Evolutionary conservation across 768 basidiomycete genomes (phyloP).

Genomic region (Suillus weaverae): DNA sequence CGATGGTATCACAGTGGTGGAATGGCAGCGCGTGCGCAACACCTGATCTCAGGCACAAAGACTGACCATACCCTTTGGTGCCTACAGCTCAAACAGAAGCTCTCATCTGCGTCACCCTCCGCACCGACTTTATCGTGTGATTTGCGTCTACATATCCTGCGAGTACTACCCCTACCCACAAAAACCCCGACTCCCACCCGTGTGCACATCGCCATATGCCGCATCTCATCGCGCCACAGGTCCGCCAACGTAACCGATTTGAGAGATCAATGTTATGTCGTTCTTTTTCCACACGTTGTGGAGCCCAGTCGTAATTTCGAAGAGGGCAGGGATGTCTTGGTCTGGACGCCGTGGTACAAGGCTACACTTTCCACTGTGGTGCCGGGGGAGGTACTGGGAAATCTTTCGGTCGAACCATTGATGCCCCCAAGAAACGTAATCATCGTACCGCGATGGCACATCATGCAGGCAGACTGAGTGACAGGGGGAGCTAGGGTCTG

Average conservation of each 20-base stretch:
- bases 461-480: constrained; percentile 9
- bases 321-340: constrained; percentile 40
- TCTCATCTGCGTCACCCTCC: constrained; percentile 28
- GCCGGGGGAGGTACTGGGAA: constrained; percentile 16
- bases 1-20: constrained; percentile 46
- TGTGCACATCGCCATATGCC: constrained; percentile 45
- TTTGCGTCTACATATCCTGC: constrained; percentile 44
- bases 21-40: constrained; percentile 50
- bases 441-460: constrained; percentile 29
- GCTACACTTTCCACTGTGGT: constrained; percentile 26
- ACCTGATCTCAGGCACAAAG: constrained; percentile 41
- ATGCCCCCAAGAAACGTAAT: constrained; percentile 31
- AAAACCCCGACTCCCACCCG: constrained; percentile 24
- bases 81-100: constrained; percentile 44
- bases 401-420: constrained; percentile 25
- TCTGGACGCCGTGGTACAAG: constrained; percentile 55
- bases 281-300: constrained; percentile 33
- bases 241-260: constrained; percentile 17
- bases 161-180: constrained; percentile 39
- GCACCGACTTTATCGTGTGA: constrained; percentile 30
- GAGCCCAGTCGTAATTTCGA: constrained; percentile 36
- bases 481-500: background rate
- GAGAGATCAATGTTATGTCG: constrained; percentile 30
- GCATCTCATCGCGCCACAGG: constrained; percentile 26
- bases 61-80: constrained; percentile 55